Conservation (phyloP, 441 rosid genomes). For the Erodium texanum region DNA sequence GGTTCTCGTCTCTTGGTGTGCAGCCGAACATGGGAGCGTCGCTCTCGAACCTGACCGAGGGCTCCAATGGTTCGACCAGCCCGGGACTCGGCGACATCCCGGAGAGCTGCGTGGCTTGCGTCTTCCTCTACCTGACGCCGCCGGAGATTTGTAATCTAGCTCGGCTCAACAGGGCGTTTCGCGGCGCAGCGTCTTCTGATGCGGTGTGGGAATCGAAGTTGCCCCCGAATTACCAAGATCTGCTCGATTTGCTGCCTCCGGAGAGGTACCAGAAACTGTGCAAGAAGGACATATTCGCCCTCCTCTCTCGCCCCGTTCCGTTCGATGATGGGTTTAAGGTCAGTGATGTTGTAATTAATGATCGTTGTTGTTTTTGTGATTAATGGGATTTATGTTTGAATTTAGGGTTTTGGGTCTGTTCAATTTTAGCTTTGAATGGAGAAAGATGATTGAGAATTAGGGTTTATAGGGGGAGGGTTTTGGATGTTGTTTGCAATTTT, state of each 20-base stretch:
- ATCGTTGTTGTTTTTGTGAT: neutral
- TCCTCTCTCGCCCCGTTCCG: slow-evolving; percentile 31
- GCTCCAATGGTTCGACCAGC: slow-evolving; percentile 27
- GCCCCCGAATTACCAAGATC: slow-evolving; percentile 37
- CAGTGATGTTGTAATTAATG: neutral
- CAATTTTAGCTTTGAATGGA: slow-evolving; percentile 9
- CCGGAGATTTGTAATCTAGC: slow-evolving; percentile 58
- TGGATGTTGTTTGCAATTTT: too few species aligned
- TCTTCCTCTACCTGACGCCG: slow-evolving; percentile 56
- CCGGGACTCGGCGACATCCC: slow-evolving; percentile 67
- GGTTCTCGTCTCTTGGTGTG: too few species aligned
- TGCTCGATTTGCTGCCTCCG: slow-evolving; percentile 36
- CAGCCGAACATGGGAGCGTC: slow-evolving; percentile 50
- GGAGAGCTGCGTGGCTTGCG: slow-evolving; percentile 68
- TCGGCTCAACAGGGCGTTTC: slow-evolving; percentile 45
- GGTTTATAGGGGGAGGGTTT: slow-evolving; percentile 12
- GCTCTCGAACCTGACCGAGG: slow-evolving; percentile 55
- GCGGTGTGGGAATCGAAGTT: slow-evolving; percentile 62
- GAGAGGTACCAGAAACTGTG: slow-evolving; percentile 33
- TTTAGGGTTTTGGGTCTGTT: slow-evolving; percentile 23
- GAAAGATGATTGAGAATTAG: neutral
- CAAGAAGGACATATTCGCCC: slow-evolving; percentile 56
- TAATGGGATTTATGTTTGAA: too few species aligned
- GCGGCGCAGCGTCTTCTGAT: slow-evolving; percentile 65
- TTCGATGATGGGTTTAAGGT: slow-evolving; percentile 5